Evolutionary conservation across 148 eudicot genomes (phyloP), one percentile per base, ranked within the genome.

Genomic region (Diospyros kaki): DNA sequence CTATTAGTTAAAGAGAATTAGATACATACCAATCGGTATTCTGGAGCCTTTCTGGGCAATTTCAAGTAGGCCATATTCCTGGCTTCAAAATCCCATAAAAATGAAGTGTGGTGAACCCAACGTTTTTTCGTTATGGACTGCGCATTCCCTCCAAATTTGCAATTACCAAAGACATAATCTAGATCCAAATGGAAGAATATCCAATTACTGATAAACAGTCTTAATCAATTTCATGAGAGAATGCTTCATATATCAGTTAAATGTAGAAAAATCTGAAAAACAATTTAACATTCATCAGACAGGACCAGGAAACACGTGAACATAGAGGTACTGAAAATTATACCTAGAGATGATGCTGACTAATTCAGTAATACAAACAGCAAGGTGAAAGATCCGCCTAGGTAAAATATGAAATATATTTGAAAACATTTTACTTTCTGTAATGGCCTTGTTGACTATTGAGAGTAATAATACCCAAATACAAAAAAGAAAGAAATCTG

Each of bases 21-120:
- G 15, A 11, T 46, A 72, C 78, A 76, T 77, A 90, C 98, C 89
- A 82, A 76, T 70, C 97, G 81, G 82, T 90, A 90, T 54, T 89
- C 85, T 65, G 98, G 98, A 75, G 88, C 89, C 73, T 88, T 84
- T 73, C 84, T 78, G 39, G 98, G 98, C 58, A 73, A 80, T 80
- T 92, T 94, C 82, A 94, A 84, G 84, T 92, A 89, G 2, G 72
- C 74, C 97, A 94, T 94, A 83, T 89, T 94, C 52, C 61, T 76
- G 66, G 75, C 78, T 59, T 94, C 82, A 73, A 88, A 94, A 81
- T 94, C 97, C 98, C 97, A 94, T 71, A 94, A 77, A 81, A 94
- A 94, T 7, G 95, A 94, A 3, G 98, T 94, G 77, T 94, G 98
- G 78, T 92, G 98, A 65, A 94, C 81, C 98, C 98, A 94, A 73